phyloP scores from a whole-genome alignment of 352 stramenopile genomes.

The Globisporangium recalcitrans region DNA sequence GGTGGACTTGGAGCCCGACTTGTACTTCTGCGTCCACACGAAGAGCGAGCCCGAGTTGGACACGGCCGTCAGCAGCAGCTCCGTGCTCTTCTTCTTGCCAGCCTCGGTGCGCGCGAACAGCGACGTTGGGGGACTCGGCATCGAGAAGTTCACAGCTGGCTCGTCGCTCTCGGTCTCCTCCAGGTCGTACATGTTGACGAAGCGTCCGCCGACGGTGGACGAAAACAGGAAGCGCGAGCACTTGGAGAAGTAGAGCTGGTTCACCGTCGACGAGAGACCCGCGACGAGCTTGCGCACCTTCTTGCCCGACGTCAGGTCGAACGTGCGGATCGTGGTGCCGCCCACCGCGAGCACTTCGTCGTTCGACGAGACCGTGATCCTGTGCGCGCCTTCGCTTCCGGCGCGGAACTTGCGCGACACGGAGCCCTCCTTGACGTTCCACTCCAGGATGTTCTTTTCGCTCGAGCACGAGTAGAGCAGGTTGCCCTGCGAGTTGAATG shows the following conservation, averaged over 20 bases:
- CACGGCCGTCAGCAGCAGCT: constrained; percentile 59
- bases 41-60: constrained; percentile 59
- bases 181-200: constrained; percentile 85
- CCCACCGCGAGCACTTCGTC: constrained; percentile 64
- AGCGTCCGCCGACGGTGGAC: constrained; percentile 61
- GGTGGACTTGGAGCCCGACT: constrained; percentile 39
- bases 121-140: constrained; percentile 49
- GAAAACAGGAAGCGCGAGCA: constrained; percentile 69
- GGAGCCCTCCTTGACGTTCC: constrained; percentile 47
- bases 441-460: constrained; percentile 80
- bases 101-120: constrained; percentile 39
- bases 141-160: constrained; percentile 67
- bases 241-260: constrained; percentile 59
- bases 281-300: constrained; percentile 73
- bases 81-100: constrained; percentile 64
- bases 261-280: constrained; percentile 65
- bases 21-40: constrained; percentile 70
- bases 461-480: constrained; percentile 62
- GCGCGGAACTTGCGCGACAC: constrained; percentile 64
- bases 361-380: constrained; percentile 55
- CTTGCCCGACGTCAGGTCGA: constrained; percentile 74
- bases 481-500: constrained; percentile 66
- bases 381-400: constrained; percentile 48
- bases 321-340: constrained; percentile 60
- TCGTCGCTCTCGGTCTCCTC: constrained; percentile 51